Conservation (phyloP, 78 protist genomes). For the Guillardia theta region DNA sequence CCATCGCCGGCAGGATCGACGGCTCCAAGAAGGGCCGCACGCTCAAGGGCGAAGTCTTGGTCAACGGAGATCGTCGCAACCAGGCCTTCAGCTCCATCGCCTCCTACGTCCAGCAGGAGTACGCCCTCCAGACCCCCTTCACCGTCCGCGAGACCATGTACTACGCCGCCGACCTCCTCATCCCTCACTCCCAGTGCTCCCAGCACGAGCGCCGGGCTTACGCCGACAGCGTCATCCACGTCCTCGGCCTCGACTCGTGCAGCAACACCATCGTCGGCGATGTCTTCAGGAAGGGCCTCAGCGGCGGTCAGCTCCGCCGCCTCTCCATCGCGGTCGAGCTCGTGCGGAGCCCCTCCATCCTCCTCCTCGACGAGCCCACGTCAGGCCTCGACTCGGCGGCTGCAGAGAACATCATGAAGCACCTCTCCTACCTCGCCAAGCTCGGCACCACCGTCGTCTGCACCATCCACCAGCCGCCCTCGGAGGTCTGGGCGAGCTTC, state of each 20-base stretch:
- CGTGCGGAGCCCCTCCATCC: neutral
- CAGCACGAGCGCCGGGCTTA: too few species aligned
- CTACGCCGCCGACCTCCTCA: too few species aligned
- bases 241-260: neutral
- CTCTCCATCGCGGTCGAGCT: neutral
- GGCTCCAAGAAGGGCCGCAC: too few species aligned
- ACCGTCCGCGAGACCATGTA: neutral
- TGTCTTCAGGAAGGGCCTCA: neutral
- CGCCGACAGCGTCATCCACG: too few species aligned
- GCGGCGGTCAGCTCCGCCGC: neutral
- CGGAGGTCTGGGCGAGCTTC: neutral
- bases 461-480: slow-evolving; percentile 35
- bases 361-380: neutral
- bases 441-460: neutral
- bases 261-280: neutral
- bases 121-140: neutral
- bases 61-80: neutral
- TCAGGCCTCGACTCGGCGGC: slow-evolving; percentile 29
- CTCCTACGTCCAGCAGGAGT: neutral
- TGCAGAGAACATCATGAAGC: slow-evolving; percentile 1
- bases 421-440: neutral
- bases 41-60: neutral
- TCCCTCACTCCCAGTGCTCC: too few species aligned
- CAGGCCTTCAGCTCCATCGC: neutral
- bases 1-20: neutral